Evolutionary conservation across 257 asterid genomes (phyloP).

Genomic region (Nemophila menziesii): DNA sequence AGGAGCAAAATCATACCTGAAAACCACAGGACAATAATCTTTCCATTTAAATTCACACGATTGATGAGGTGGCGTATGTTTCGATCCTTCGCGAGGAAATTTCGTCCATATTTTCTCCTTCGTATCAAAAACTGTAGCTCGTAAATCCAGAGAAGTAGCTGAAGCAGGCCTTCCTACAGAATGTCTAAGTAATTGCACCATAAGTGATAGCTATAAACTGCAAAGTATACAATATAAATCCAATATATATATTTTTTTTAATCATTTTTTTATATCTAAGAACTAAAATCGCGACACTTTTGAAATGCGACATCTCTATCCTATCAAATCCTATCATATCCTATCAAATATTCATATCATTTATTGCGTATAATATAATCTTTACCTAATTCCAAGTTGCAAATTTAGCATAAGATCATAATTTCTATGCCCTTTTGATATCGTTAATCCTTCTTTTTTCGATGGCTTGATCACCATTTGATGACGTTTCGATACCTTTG

Average conservation of each 20-base stretch:
- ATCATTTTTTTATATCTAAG: too few species aligned
- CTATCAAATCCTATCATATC: background rate
- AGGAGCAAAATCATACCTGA: slow-evolving; percentile 42
- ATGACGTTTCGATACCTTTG: slow-evolving; percentile 24
- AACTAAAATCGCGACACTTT: too few species aligned
- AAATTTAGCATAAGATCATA: slow-evolving; percentile 90
- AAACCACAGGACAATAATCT: slow-evolving; percentile 83
- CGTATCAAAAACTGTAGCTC: slow-evolving; percentile 56
- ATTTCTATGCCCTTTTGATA: slow-evolving; percentile 71
- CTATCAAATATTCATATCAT: background rate
- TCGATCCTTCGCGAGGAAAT: slow-evolving; percentile 83
- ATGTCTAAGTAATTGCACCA: slow-evolving; percentile 43
- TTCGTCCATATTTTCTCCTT: slow-evolving; percentile 71
- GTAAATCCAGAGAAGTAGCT: slow-evolving; percentile 51
- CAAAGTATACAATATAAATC: slow-evolving; percentile 2
- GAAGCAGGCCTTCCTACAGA: slow-evolving; percentile 84
- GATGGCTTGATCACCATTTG: slow-evolving; percentile 40
- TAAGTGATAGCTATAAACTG: slow-evolving; percentile 16
- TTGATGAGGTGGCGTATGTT: slow-evolving; percentile 86
- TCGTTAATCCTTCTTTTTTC: slow-evolving; percentile 50
- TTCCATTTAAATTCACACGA: slow-evolving; percentile 89
- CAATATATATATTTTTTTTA: too few species aligned
- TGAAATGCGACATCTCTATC: background rate
- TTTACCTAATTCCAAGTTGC: slow-evolving; percentile 93
- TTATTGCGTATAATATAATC: background rate